Percentiles rank a stretch among this genome's conserved stretches.
Evolutionary conservation across 208 protist species (phyloP).

Genomic region (Crithidia expoeki): DNA sequence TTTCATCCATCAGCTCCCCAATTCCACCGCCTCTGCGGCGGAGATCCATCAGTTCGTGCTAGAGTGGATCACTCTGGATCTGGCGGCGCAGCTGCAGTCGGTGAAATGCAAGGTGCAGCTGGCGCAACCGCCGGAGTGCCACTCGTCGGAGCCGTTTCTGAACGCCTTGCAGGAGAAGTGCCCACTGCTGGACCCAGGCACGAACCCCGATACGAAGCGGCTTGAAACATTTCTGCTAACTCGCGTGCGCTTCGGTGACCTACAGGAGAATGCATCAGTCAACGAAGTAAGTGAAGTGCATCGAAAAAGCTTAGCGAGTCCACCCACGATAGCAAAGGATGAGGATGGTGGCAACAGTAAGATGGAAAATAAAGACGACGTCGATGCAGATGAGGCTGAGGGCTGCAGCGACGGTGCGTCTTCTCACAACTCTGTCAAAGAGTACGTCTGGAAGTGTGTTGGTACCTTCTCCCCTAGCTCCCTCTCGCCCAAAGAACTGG

Average conservation of each 20-base stretch:
- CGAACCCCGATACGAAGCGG: constrained; percentile 44
- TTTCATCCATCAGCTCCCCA: constrained; percentile 44
- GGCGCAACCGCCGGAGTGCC: constrained; percentile 66
- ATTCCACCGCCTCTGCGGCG: constrained; percentile 17
- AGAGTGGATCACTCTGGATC: constrained; percentile 54
- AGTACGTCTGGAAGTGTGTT: constrained; percentile 40
- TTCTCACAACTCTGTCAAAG: background rate
- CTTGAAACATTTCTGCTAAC: constrained; percentile 76
- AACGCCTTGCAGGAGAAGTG: constrained; percentile 43
- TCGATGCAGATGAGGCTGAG: background rate
- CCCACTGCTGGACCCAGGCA: constrained; percentile 46
- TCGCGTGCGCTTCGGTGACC: constrained; percentile 48
- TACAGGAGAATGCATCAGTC: constrained; percentile 21
- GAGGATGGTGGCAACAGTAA: background rate
- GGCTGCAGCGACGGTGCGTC: background rate
- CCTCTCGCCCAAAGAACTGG: constrained; percentile 51
- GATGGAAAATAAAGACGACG: background rate
- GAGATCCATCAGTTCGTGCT: constrained; percentile 45
- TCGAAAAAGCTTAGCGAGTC: background rate
- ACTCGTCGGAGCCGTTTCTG: constrained; percentile 62
- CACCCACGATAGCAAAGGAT: background rate
- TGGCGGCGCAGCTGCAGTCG: constrained; percentile 47
- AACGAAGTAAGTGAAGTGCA: constrained; percentile 25
- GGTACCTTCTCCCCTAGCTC: constrained; percentile 39
- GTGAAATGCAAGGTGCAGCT: constrained; percentile 45